These are phyloP conservation scores for Ogataea ramenticola DNA, from an alignment of 805 yeast genomes.

Conservation along the genomic window DNA sequence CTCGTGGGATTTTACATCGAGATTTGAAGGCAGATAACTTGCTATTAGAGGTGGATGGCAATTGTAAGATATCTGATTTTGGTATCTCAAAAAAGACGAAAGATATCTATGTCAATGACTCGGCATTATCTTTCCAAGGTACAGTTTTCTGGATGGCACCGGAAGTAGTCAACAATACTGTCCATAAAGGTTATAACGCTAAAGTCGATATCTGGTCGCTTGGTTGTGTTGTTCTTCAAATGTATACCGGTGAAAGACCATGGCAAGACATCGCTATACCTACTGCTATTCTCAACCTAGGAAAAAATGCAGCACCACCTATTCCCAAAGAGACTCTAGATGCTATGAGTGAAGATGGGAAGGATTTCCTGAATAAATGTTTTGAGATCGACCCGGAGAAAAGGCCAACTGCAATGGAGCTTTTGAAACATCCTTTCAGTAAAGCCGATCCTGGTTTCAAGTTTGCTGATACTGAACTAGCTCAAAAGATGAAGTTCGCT, in stretches of 20 bases:
- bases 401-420: slow-evolving; percentile 78
- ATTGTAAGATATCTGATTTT: slow-evolving; percentile 92
- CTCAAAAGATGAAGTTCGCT: slow-evolving; percentile 20
- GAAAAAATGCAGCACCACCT: slow-evolving; percentile 89
- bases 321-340: slow-evolving; percentile 83
- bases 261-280: slow-evolving; percentile 96
- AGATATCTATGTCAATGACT: slow-evolving; percentile 82
- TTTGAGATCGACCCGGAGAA: slow-evolving; percentile 71
- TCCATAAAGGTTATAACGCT: slow-evolving; percentile 90
- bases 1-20: slow-evolving; percentile 82
- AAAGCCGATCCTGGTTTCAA: slow-evolving; percentile 14
- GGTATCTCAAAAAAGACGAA: slow-evolving; percentile 86
- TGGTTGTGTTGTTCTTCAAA: slow-evolving; percentile 94
- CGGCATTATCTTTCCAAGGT: slow-evolving; percentile 92
- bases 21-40: slow-evolving; percentile 94
- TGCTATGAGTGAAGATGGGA: slow-evolving; percentile 56
- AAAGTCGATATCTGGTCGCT: slow-evolving; percentile 97
- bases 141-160: slow-evolving; percentile 99
- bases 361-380: slow-evolving; percentile 66
- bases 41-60: slow-evolving; percentile 82
- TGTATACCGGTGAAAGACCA: slow-evolving; percentile 96
- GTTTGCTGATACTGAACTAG: slow-evolving; percentile 24
- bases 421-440: slow-evolving; percentile 43
- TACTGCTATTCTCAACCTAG: slow-evolving; percentile 86
- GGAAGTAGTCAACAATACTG: slow-evolving; percentile 84